Percentiles rank a stretch among this genome's conserved stretches.
Evolutionary conservation across 164 flowering plant species (phyloP).

Genomic region (grape (Vitis vinifera)): DNA sequence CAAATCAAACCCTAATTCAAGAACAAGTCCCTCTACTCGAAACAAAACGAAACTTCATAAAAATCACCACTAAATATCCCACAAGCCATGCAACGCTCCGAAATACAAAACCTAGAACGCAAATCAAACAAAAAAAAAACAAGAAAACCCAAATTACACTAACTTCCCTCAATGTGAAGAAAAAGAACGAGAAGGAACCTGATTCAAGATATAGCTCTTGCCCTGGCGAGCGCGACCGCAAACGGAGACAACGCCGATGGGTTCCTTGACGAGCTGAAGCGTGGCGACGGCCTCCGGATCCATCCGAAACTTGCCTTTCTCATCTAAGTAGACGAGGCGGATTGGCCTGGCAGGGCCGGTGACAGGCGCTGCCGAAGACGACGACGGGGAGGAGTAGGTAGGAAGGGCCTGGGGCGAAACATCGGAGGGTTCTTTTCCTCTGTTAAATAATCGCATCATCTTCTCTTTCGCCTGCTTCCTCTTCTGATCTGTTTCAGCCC

Average conservation of each 20-base stretch:
- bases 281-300: conserved; percentile 94
- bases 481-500: not conserved
- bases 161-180: not conserved
- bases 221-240: conserved; percentile 99
- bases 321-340: conserved; percentile 85
- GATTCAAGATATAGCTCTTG: conserved; percentile 91
- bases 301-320: conserved; percentile 88
- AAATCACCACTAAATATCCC: too few relatives aligned
- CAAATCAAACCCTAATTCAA: too few relatives aligned
- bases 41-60: too few relatives aligned
- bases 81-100: not conserved
- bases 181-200: conserved; percentile 39
- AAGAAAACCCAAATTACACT: not conserved
- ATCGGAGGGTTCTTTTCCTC: conserved; percentile 30
- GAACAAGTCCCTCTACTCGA: too few relatives aligned
- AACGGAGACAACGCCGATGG: conserved; percentile 92
- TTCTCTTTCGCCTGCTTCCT: not conserved
- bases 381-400: conserved; percentile 17
- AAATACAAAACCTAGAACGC: not conserved
- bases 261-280: conserved; percentile 90
- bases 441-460: conserved; percentile 43
- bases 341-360: conserved; percentile 92
- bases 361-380: conserved; percentile 28
- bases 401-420: conserved; percentile 27
- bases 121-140: not conserved